phyloP scores from a whole-genome alignment of 1,139 yeast genomes.

The Hyphopichia pseudoburtonii region DNA sequence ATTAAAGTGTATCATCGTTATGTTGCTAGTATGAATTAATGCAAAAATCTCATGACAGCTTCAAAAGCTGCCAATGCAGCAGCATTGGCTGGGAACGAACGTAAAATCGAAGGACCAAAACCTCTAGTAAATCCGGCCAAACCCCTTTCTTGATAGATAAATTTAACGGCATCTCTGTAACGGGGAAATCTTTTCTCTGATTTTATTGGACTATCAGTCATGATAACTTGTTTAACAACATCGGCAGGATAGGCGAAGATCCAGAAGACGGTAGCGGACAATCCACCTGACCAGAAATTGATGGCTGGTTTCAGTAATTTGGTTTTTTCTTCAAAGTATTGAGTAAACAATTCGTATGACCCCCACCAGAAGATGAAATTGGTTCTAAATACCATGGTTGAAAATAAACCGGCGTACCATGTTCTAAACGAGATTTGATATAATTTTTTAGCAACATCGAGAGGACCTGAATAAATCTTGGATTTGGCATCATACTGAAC shows the following conservation, averaged over 20 bases:
- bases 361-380: slow-evolving; percentile 96
- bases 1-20: too few species aligned
- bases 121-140: slow-evolving; percentile 72
- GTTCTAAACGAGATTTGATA: slow-evolving; percentile 64
- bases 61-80: slow-evolving; percentile 93
- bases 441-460: slow-evolving; percentile 62
- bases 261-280: slow-evolving; percentile 87
- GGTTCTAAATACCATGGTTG: slow-evolving; percentile 85
- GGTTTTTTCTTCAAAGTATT: slow-evolving; percentile 65
- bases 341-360: slow-evolving; percentile 76
- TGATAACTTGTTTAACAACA: slow-evolving; percentile 82
- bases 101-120: slow-evolving; percentile 70
- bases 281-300: slow-evolving; percentile 91
- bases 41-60: slow-evolving; percentile 67
- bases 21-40: slow-evolving; percentile 22
- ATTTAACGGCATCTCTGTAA: slow-evolving; percentile 72
- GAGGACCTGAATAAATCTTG: slow-evolving; percentile 72
- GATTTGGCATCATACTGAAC: slow-evolving; percentile 82
- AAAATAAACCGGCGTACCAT: slow-evolving; percentile 74
- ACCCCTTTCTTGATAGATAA: slow-evolving; percentile 59
- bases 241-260: slow-evolving; percentile 87
- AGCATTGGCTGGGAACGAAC: slow-evolving; percentile 88
- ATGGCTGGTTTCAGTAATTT: slow-evolving; percentile 63
- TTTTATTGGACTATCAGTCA: slow-evolving; percentile 73
- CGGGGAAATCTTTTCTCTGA: slow-evolving; percentile 62